Conservation (phyloP, 2,329 filamentous ascomycete species). For the Trichoderma lentiforme region DNA sequence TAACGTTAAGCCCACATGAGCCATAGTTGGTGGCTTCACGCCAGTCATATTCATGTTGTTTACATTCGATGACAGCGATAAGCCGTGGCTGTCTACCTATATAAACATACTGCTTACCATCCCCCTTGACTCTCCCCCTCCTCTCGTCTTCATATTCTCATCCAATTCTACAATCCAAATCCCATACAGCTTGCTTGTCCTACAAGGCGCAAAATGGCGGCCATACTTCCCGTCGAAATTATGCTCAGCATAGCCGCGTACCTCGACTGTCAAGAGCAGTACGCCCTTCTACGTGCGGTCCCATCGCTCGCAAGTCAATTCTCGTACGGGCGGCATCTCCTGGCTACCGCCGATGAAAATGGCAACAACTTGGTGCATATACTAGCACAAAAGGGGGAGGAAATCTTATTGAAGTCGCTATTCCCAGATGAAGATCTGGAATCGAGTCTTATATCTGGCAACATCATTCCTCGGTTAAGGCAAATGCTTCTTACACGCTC, state of each 20-base stretch:
- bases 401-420: background rate
- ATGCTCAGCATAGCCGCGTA: background rate
- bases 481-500: constrained; percentile 4
- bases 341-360: background rate
- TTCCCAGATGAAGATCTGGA: background rate
- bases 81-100: background rate
- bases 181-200: background rate
- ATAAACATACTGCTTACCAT: background rate
- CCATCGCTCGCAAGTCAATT: background rate
- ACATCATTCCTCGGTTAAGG: background rate
- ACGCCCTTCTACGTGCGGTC: background rate
- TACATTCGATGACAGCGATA: background rate
- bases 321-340: background rate
- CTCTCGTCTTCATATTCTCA: background rate
- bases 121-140: background rate
- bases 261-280: background rate
- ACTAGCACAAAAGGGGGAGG: background rate
- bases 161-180: background rate
- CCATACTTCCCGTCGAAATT: background rate
- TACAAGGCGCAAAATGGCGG: background rate
- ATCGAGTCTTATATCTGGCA: no score
- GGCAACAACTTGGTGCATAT: constrained; percentile 12
- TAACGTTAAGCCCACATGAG: background rate
- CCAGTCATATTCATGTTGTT: background rate
- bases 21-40: background rate